phyloP scores from a whole-genome alignment of 2,329 filamentous ascomycete genomes.

The Tolypocladium amazonense region DNA sequence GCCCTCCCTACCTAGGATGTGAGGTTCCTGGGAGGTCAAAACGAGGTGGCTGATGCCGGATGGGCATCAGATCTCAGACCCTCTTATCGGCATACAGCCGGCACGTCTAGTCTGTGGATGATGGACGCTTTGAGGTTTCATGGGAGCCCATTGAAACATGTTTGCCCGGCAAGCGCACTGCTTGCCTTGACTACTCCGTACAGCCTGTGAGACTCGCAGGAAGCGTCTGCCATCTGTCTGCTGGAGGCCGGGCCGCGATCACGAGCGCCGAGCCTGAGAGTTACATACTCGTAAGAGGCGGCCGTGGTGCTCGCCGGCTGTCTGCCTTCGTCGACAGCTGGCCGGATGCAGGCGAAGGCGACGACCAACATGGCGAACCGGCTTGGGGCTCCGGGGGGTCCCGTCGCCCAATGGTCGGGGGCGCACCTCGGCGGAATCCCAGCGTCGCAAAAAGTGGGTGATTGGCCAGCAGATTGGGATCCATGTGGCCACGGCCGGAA shows the following conservation, averaged over 20 bases:
- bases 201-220: too few species aligned
- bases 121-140: neutral
- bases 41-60: neutral
- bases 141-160: neutral
- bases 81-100: neutral
- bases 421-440: neutral
- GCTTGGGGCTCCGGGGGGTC: neutral
- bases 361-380: neutral
- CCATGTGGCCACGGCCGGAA: neutral
- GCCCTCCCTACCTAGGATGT: constrained; percentile 6
- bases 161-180: neutral
- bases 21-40: neutral
- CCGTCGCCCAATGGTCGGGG: neutral
- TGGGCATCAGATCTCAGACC: neutral
- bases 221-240: neutral
- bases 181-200: neutral
- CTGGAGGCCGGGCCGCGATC: neutral
- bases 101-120: neutral
- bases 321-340: neutral
- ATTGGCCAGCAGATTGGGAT: neutral
- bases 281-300: neutral
- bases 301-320: neutral
- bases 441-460: neutral
- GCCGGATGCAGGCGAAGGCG: neutral
- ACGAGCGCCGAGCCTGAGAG: neutral